Evolutionary conservation across 2,329 filamentous ascomycete genomes (phyloP).

Genomic region (Trichoderma sp.): DNA sequence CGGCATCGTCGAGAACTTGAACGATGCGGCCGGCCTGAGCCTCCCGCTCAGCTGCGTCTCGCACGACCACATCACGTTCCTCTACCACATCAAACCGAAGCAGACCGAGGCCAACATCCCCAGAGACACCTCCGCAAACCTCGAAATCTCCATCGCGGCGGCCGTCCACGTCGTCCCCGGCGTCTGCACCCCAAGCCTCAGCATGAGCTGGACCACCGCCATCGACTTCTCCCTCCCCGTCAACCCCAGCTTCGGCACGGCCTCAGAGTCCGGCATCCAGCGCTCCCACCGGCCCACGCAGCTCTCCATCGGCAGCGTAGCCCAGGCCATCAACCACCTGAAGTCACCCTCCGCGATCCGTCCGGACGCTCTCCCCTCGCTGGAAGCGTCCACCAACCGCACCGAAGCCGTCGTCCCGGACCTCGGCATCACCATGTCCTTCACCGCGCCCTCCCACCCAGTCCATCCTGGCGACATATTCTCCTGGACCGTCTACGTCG

Average conservation of each 20-base stretch:
- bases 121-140: slow-evolving; percentile 54
- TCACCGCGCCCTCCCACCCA: slow-evolving; percentile 62
- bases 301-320: slow-evolving; percentile 61
- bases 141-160: slow-evolving; percentile 65
- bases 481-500: slow-evolving; percentile 73
- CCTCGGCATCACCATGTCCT: slow-evolving; percentile 75
- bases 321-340: slow-evolving; percentile 58
- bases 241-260: slow-evolving; percentile 64
- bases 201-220: slow-evolving; percentile 69
- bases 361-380: slow-evolving; percentile 62
- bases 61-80: slow-evolving; percentile 74
- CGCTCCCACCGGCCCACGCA: slow-evolving; percentile 66
- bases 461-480: slow-evolving; percentile 70
- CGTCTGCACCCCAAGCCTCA: slow-evolving; percentile 62
- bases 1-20: slow-evolving; percentile 63
- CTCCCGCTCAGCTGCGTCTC: slow-evolving; percentile 66
- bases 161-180: slow-evolving; percentile 59
- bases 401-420: slow-evolving; percentile 57
- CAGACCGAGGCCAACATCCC: slow-evolving; percentile 47
- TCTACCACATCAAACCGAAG: slow-evolving; percentile 67
- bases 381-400: slow-evolving; percentile 57
- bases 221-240: slow-evolving; percentile 71
- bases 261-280: slow-evolving; percentile 60
- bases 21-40: slow-evolving; percentile 50
- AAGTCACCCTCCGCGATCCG: slow-evolving; percentile 60